These are phyloP conservation scores for Pichia sp. DNA, from an alignment of 1,139 yeast genomes.

Conservation along the genomic window DNA sequence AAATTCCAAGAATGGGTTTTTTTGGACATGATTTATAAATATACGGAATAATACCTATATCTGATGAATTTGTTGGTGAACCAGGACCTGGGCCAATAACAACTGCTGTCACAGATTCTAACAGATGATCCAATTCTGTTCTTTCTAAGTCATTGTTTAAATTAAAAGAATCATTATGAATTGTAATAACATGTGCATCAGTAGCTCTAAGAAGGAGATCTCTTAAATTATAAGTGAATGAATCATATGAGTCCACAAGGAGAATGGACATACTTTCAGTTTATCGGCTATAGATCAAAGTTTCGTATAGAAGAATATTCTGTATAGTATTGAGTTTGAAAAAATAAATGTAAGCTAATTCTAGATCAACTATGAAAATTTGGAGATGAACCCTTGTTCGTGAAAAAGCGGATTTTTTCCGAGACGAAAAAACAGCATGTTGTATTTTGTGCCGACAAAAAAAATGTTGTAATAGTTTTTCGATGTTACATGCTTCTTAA, in stretches of 20 bases:
- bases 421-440: too few species aligned
- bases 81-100: conserved; percentile 99
- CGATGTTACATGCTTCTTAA: too few species aligned
- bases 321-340: too few species aligned
- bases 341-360: too few species aligned
- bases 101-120: conserved; percentile 61
- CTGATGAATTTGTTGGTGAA: conserved; percentile 56
- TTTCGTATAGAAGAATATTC: too few species aligned
- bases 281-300: not conserved
- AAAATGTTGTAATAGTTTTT: too few species aligned
- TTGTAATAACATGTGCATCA: conserved; percentile 49
- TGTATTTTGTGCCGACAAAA: too few species aligned
- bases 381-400: too few species aligned
- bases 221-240: conserved; percentile 80
- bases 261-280: conserved; percentile 39
- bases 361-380: too few species aligned
- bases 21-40: conserved; percentile 34
- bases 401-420: too few species aligned
- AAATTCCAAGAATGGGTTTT: conserved; percentile 82
- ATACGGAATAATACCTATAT: conserved; percentile 71
- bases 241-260: conserved; percentile 88
- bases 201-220: conserved; percentile 54
- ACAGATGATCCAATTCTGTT: conserved; percentile 30
- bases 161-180: conserved; percentile 67
- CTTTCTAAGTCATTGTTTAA: conserved; percentile 33